Evolutionary conservation across 2,329 filamentous ascomycete genomes (phyloP).

Genomic region (Cladosporium sp.): DNA sequence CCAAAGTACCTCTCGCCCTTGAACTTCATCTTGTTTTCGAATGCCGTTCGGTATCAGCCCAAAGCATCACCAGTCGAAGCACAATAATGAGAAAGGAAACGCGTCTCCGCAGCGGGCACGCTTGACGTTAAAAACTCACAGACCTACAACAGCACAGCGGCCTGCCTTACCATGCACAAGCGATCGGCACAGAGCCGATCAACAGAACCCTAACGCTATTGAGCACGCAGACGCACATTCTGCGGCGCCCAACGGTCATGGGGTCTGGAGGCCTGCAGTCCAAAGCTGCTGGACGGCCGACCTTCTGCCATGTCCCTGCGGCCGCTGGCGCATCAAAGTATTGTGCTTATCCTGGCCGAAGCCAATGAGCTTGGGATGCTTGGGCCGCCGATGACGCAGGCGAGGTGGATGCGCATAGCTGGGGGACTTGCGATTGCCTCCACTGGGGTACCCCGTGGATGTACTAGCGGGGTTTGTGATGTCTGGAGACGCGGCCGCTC

Average conservation of each 20-base stretch:
- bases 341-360: constrained; percentile 1
- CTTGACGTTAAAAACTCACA: too few species aligned
- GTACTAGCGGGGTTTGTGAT: neutral
- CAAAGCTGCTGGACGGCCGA: neutral
- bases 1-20: constrained; percentile 44
- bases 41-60: neutral
- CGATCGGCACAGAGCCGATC: constrained; percentile 2
- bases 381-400: neutral
- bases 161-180: neutral
- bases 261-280: neutral
- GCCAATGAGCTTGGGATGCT: constrained; percentile 1
- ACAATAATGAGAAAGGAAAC: neutral
- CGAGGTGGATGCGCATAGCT: neutral
- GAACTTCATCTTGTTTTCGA: constrained; percentile 16
- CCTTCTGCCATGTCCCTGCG: neutral
- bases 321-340: neutral
- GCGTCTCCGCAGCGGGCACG: neutral
- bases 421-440: neutral
- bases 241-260: constrained; percentile 3
- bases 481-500: neutral
- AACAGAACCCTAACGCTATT: constrained; percentile 5
- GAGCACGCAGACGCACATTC: neutral
- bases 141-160: neutral
- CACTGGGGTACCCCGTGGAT: constrained; percentile 5
- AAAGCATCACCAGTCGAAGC: neutral